Evolutionary conservation across 768 basidiomycete genomes (phyloP).

Genomic region (Albatrellus ellisii): DNA sequence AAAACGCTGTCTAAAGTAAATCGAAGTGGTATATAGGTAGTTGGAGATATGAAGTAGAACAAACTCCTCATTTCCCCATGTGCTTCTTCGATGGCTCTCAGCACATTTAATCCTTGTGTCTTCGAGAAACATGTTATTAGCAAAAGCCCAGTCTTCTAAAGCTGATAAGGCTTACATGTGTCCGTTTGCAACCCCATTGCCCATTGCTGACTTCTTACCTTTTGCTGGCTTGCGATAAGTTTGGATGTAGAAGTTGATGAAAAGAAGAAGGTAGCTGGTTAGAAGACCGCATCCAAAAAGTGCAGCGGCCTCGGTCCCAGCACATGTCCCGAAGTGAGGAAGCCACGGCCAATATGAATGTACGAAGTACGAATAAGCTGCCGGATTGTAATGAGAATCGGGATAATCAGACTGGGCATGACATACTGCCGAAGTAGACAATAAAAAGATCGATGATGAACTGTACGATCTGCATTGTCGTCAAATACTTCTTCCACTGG

Average conservation of each 20-base stretch:
- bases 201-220: conserved; percentile 26
- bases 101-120: conserved; percentile 8
- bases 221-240: conserved; percentile 59
- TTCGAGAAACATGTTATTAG: not conserved
- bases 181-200: conserved; percentile 33
- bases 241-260: conserved; percentile 90
- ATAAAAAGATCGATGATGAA: conserved; percentile 85
- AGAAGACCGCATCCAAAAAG: conserved; percentile 81
- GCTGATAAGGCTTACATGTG: conserved; percentile 17
- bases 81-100: conserved; percentile 4
- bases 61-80: not conserved
- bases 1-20: conserved; percentile 1
- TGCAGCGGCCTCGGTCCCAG: conserved; percentile 82
- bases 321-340: conserved; percentile 74
- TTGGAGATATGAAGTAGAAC: conserved; percentile 6
- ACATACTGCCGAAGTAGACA: conserved; percentile 93
- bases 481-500: conserved; percentile 98
- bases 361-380: conserved; percentile 76
- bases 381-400: not conserved
- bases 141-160: not conserved
- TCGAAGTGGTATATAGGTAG: conserved; percentile 12
- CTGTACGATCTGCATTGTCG: conserved; percentile 92
- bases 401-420: not conserved
- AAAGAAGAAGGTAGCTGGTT: conserved; percentile 83
- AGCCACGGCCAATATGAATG: conserved; percentile 37